phyloP scores from a whole-genome alignment of 805 yeast genomes.

The Huiozyma naganishii region DNA sequence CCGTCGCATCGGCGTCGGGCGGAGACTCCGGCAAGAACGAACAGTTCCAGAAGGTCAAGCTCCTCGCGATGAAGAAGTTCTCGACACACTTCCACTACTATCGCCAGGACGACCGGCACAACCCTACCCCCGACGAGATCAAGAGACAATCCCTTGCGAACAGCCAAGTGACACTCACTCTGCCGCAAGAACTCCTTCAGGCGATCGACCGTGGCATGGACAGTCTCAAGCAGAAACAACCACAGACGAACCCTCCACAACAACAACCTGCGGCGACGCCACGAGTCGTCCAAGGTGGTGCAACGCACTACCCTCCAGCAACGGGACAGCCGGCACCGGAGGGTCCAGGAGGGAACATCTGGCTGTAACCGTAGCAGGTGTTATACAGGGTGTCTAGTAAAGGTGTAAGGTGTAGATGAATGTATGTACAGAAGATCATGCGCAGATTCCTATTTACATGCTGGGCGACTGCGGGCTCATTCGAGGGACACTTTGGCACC shows the following conservation, averaged over 20 bases:
- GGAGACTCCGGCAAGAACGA: conserved; percentile 16
- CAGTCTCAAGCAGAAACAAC: conserved; percentile 14
- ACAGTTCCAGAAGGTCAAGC: conserved; percentile 26
- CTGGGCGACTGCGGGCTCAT: conserved; percentile 29
- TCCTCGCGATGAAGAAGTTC: conserved; percentile 27
- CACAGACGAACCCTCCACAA: conserved; percentile 6
- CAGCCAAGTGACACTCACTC: conserved; percentile 17
- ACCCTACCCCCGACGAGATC: conserved; percentile 28
- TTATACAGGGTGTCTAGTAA: too few relatives aligned
- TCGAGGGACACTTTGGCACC: conserved; percentile 92
- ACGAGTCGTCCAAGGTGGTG: neutral
- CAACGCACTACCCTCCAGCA: conserved; percentile 14
- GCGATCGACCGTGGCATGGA: conserved; percentile 27
- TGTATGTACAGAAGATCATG: too few relatives aligned
- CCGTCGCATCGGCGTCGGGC: neutral
- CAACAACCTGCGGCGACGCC: conserved; percentile 4
- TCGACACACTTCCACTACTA: conserved; percentile 30
- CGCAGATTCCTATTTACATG: too few relatives aligned
- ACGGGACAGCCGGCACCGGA: neutral
- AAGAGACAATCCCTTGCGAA: conserved; percentile 23
- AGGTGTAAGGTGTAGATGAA: too few relatives aligned
- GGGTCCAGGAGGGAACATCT: too few relatives aligned
- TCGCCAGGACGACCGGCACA: conserved; percentile 21
- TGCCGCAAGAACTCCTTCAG: conserved; percentile 21
- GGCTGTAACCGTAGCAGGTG: too few relatives aligned